phyloP scores from a whole-genome alignment of 345 rosid species.

The Linum lewisii region DNA sequence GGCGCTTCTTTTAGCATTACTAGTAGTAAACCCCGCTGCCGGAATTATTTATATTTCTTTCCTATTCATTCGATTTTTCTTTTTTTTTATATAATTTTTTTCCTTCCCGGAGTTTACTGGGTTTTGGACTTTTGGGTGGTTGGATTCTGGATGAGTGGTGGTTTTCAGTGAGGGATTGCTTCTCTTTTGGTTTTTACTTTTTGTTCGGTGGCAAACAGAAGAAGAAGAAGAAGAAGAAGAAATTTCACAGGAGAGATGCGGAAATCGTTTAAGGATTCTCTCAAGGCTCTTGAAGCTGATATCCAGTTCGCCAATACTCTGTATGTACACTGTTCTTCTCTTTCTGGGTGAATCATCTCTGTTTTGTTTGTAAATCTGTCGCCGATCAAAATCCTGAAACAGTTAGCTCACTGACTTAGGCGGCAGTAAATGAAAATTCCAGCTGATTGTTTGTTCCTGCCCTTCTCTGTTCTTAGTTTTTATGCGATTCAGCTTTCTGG shows the following conservation, averaged over 20 bases:
- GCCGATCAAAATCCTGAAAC: background rate
- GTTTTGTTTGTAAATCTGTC: background rate
- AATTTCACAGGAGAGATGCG: constrained; percentile 33
- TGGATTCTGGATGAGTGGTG: constrained; percentile 1
- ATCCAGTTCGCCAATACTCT: constrained; percentile 93
- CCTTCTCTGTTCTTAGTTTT: background rate
- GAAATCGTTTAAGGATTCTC: constrained; percentile 91
- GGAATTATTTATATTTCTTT: too few species aligned
- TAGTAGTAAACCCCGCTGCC: background rate
- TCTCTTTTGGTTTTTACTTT: background rate
- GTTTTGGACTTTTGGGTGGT: background rate
- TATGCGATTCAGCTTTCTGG: background rate
- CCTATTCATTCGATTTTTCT: background rate
- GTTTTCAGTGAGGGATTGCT: constrained; percentile 3
- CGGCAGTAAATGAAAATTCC: background rate
- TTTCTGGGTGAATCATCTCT: background rate
- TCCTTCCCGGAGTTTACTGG: constrained; percentile 10
- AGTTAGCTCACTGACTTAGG: background rate
- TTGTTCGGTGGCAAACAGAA: constrained; percentile 13
- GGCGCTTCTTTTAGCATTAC: background rate
- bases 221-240: constrained; percentile 12
- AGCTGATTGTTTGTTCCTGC: background rate
- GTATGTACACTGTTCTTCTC: constrained; percentile 32
- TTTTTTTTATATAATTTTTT: background rate
- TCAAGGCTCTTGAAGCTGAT: constrained; percentile 97